phyloP scores from a whole-genome alignment of 148 eudicot genomes.

The Cornus suecica region DNA sequence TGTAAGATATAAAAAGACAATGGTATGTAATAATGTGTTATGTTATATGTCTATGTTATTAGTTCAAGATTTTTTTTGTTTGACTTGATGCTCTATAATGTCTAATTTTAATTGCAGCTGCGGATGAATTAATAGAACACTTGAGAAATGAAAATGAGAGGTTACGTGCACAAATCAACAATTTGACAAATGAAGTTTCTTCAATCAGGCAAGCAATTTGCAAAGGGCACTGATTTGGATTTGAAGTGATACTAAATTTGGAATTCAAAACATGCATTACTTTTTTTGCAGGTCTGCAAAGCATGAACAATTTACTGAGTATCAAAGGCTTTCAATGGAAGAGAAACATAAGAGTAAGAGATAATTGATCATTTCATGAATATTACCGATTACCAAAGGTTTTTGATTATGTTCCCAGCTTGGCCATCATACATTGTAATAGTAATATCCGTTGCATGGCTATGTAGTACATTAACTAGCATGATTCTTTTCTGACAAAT shows the following conservation, averaged over 20 bases:
- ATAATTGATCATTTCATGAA: not conserved
- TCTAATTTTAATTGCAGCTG: conserved; percentile 43
- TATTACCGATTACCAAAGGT: not conserved
- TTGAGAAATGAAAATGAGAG: conserved; percentile 52
- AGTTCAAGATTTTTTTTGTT: not conserved
- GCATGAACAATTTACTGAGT: conserved; percentile 44
- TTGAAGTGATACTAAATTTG: not conserved
- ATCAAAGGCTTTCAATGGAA: conserved; percentile 44
- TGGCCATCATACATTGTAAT: too few relatives aligned
- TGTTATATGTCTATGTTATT: not conserved
- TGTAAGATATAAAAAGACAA: not conserved
- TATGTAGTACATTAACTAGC: not conserved
- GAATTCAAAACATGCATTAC: not conserved
- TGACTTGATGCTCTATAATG: conserved; percentile 1
- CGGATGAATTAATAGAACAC: conserved; percentile 48
- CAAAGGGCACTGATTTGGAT: not conserved
- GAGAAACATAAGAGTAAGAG: conserved; percentile 73
- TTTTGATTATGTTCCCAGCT: not conserved
- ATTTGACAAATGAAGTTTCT: conserved; percentile 42
- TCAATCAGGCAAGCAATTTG: conserved; percentile 40
- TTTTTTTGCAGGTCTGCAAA: conserved; percentile 49
- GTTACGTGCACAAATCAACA: conserved; percentile 36
- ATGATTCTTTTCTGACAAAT: not conserved
- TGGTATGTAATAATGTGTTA: not conserved
- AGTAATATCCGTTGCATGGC: too few relatives aligned